phyloP scores from a whole-genome alignment of 2,329 filamentous ascomycete species.

The Cladosporium sp. region DNA sequence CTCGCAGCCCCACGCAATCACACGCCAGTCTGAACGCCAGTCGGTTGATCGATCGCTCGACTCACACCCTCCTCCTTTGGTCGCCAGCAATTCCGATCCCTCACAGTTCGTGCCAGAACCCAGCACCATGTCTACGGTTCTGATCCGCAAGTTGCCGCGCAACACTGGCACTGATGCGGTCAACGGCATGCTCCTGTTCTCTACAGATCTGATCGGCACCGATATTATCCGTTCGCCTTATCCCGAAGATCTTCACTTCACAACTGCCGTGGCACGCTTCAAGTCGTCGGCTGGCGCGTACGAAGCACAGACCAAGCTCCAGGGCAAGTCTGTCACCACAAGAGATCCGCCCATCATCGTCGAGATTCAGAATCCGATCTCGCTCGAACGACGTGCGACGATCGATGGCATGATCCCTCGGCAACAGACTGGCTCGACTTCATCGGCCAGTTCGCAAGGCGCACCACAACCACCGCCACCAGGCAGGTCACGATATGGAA shows the following conservation, averaged over 20 bases:
- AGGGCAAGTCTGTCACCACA: constrained; percentile 63
- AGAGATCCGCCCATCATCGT: constrained; percentile 60
- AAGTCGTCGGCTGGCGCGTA: constrained; percentile 57
- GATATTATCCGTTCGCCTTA: constrained; percentile 58
- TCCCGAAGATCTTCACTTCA: constrained; percentile 57
- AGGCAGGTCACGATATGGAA: constrained; percentile 57
- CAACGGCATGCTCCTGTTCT: constrained; percentile 65
- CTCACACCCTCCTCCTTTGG: constrained; percentile 10
- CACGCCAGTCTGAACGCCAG: background rate
- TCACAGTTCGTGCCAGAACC: constrained; percentile 16
- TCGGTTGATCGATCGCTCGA: constrained; percentile 13
- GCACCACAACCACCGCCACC: constrained; percentile 20
- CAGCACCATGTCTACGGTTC: constrained; percentile 41
- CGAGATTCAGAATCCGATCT: constrained; percentile 51
- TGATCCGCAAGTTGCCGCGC: constrained; percentile 61
- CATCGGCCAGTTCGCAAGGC: constrained; percentile 48
- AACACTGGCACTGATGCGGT: constrained; percentile 60
- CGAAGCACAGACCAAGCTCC: constrained; percentile 59
- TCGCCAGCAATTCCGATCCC: constrained; percentile 14
- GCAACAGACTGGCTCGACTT: constrained; percentile 47
- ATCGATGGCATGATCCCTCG: constrained; percentile 50
- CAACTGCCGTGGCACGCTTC: constrained; percentile 61
- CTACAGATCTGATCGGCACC: constrained; percentile 61
- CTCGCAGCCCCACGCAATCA: background rate
- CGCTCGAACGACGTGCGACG: constrained; percentile 49